Conservation (phyloP, 2,329 filamentous ascomycete species). For the Colletotrichum euphorbiae region DNA sequence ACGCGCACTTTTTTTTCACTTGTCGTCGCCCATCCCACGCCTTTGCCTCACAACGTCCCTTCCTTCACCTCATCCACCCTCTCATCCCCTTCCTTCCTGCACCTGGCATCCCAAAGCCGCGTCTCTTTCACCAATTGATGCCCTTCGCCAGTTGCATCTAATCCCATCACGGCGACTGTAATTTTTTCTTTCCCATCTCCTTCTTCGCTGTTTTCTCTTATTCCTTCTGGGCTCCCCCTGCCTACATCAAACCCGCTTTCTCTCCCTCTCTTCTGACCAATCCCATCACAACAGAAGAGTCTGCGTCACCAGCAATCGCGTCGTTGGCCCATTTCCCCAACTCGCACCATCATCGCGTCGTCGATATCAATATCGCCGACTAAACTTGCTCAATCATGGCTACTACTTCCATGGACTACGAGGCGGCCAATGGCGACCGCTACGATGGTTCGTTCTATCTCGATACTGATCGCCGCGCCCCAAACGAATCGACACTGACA, state of each 20-base stretch:
- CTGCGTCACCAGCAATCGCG: conserved; percentile 37
- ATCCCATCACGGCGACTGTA: conserved; percentile 23
- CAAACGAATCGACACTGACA: conserved; percentile 24
- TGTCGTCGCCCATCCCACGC: conserved; percentile 6
- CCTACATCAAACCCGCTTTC: conserved; percentile 24
- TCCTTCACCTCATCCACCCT: conserved; percentile 31
- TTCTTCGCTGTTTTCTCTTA: not conserved
- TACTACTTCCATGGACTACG: conserved; percentile 77
- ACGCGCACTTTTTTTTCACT: not conserved
- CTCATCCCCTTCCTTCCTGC: conserved; percentile 30
- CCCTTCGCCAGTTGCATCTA: conserved; percentile 19
- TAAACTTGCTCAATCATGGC: conserved; percentile 59
- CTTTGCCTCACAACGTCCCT: conserved; percentile 18
- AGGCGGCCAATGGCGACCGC: conserved; percentile 74
- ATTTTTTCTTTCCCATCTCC: conserved; percentile 40
- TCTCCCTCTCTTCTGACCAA: conserved; percentile 31
- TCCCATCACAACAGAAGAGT: conserved; percentile 34
- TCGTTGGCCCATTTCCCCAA: conserved; percentile 20
- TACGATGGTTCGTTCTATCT: conserved; percentile 68
- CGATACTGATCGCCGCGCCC: conserved; percentile 29
- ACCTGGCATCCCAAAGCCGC: conserved; percentile 26
- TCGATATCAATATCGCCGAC: not conserved
- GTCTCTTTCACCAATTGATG: conserved; percentile 20
- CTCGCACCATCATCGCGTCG: conserved; percentile 5
- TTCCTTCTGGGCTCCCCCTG: not conserved